These are phyloP conservation scores for Hermanozyma aechmeae DNA, from an alignment of 805 yeast species.

Conservation along the genomic window DNA sequence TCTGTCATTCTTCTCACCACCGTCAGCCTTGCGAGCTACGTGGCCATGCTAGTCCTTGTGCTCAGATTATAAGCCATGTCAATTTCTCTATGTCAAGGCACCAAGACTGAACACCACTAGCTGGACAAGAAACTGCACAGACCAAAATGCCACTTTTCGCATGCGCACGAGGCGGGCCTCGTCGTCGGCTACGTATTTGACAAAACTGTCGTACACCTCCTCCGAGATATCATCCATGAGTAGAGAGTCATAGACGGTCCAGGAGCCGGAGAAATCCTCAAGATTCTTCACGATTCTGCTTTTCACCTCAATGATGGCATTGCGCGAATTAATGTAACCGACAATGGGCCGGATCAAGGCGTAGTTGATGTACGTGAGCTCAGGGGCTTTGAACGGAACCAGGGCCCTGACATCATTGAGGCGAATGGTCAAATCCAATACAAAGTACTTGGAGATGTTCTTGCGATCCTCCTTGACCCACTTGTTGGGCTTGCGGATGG, in stretches of 20 bases:
- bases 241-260: constrained; percentile 90
- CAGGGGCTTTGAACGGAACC: constrained; percentile 82
- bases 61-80: constrained; percentile 25
- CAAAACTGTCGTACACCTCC: constrained; percentile 87
- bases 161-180: constrained; percentile 62
- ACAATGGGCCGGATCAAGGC: constrained; percentile 93
- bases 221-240: constrained; percentile 86
- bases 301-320: constrained; percentile 80
- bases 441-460: constrained; percentile 48
- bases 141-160: constrained; percentile 88
- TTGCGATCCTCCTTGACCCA: constrained; percentile 8
- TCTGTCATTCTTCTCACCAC: constrained; percentile 42
- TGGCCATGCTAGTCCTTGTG: constrained; percentile 42
- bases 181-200: constrained; percentile 80
- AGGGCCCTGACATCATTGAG: constrained; percentile 82
- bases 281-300: constrained; percentile 74
- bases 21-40: constrained; percentile 43
- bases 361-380: constrained; percentile 81
- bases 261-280: constrained; percentile 85
- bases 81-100: constrained; percentile 24
- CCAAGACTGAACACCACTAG: constrained; percentile 76
- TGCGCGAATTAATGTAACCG: constrained; percentile 84
- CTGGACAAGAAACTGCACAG: constrained; percentile 76
- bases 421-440: constrained; percentile 70
- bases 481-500: constrained; percentile 32